Evolutionary conservation across 1,284 basidiomycete species (phyloP), one percentile per base, ranked within the genome.

Genomic region (Entoloma clypeatum): DNA sequence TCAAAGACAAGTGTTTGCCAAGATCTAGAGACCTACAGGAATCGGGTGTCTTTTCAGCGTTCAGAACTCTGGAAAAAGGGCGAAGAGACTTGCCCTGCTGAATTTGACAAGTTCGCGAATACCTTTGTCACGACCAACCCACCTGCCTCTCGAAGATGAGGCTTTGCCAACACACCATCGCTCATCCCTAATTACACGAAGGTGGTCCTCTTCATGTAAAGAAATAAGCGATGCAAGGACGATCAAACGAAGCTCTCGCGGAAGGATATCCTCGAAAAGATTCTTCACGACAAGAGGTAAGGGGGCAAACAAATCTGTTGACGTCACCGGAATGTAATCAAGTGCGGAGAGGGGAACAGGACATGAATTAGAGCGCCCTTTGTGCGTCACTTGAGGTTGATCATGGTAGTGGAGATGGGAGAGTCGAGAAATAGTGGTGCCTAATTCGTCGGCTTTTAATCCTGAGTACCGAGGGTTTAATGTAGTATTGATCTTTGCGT

Each of bases 1-100:
- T 96, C 93, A 49, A 86, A 81, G 32, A 85, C 81, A 22, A 94
- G 77, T 5, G 67, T 59, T 39, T 76, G 79, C 92, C 92, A 97
- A 3, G 70, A 58, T 57, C 78, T 86, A 13, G 86, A 94, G 1
- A 96, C 90, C 88, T 94, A 48, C 41, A 4, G n/a, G n/a, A n/a
- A n/a, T n/a, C n/a, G n/a, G 30, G 18, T 28, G 17, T 41, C 17
- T 8, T 5, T 19, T 11, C 10, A 32, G 36, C 10, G 13, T 36
- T 6, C 39, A 35, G 17, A 32, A 32, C 43, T 42, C 41, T 48
- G 38, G 57, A 41, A 57, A 49, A 37, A 51, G 16, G 18, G 5
- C 13, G 29, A 2, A 6, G 47, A 44, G 24, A 66, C 79, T 63
- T 61, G 94, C 92, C 67, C 86, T 73, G 58, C 81, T 82, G 39